Base-by-base conservation (phyloP, 2,329 filamentous ascomycete species). In the Diplocarpon rosae region DNA sequence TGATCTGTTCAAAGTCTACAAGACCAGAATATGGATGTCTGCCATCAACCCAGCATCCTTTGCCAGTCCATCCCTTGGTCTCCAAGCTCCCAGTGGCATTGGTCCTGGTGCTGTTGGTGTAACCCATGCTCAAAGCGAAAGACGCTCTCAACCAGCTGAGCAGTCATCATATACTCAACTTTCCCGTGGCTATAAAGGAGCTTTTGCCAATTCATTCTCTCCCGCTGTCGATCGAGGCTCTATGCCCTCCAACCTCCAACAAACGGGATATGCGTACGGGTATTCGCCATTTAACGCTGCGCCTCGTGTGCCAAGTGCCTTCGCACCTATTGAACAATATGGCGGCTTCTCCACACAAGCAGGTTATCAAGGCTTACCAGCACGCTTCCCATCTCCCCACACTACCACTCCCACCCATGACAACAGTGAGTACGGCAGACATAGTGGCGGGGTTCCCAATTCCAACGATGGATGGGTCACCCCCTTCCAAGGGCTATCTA, bases 11-110 rank as follows among this genome's bases (percentile, higher is more conserved):
- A 96, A 96, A 67, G 90, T 96, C 51, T 98, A 96, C 73, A 98
- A 98, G 70, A 95, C 90, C 16, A 80, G 93, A 56, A 98, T 98
- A 58, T 98, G 92, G 92, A 95, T 98, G 86, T 96, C 90, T 4
- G 92, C 92, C 3, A 94, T 98, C 64, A 98, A 98, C 62, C 92
- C 92, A 7, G 92, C 90, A 5, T 95, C 90, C 0, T 95, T 96
- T 63, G 85, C 85, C 17, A 89, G 80, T 51, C 83, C 85, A 14
- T 79, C 78, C 2, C 70, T 85, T 39, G 83, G 83, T 20, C 69
- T 88, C 16, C 80, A 82, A 60, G 78, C 80, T 2, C 78, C 82
- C 1, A 80, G 78, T 50, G 76, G 76, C 24, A 72, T 83, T 54
- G 76, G 78, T 0, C 77, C 78, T 8, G 80, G 79, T 17, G 77